Base-by-base conservation (phyloP, 1,284 basidiomycete genomes). In the Dichomitus squalens region DNA sequence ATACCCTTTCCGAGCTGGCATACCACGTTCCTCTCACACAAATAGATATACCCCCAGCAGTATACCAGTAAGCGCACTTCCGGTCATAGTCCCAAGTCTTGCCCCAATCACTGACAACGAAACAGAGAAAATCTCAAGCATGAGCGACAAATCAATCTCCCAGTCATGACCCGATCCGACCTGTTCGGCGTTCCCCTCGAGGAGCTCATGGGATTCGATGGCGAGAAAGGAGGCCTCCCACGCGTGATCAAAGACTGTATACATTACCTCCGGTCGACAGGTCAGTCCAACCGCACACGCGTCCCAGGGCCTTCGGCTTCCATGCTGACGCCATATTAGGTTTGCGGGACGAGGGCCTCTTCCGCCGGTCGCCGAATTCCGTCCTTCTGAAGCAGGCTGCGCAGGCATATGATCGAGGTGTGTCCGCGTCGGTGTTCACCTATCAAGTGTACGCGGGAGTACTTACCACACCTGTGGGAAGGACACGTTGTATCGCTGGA, bases 1-100 rank as follows among this genome's bases (percentile, higher is more conserved):
- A 82, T 56, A 92, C 89, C 0, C 79, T 95, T 11, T 90, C 88
- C 18, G 85, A 86, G 36, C 79, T 95, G 51, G 91, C 91, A 11
- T 77, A 77, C 51, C 76, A 88, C 66, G 83, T 94, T 12, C 92
- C 92, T 3, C 70, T 95, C 23, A 91, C 88, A 0, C 90, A 93
- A 68, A 92, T 95, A 51, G 90, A 94, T 70, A 87, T 95, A 44
- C 86, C 90, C 20, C 87, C 91, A 14, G 83, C 88, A 12, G 90
- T 92, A 16, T 91, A 94, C 70, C 82, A 86, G 90, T 92, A 64
- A 49, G 78, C 66, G 14, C 47, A 20, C 12, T 51, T 29, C 49
- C 41, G 29, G 41, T 41, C 21, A 27, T 36, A 41, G 29, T 55
- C 41, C 40, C 60, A 33, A 60, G 14, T 57, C 23, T 6, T 38